These are phyloP conservation scores for Trichothecium sympodiale DNA, from an alignment of 2,329 filamentous ascomycete species.

Conservation along the genomic window DNA sequence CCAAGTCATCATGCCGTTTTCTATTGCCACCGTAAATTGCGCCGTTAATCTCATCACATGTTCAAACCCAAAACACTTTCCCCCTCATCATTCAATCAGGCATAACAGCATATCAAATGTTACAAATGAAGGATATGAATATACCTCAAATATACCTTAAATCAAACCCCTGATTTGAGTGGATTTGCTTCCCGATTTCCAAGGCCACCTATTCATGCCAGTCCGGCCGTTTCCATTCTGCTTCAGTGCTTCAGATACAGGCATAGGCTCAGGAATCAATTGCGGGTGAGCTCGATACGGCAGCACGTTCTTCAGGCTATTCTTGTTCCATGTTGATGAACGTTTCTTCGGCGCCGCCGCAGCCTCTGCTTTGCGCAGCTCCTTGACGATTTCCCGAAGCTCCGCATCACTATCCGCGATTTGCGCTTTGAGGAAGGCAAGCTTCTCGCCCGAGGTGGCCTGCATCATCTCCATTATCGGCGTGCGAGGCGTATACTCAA, in stretches of 20 bases:
- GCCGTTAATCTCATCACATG: too few relatives aligned
- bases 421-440: conserved; percentile 69
- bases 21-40: too few relatives aligned
- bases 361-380: conserved; percentile 30
- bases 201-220: conserved; percentile 13
- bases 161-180: too few relatives aligned
- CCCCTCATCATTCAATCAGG: too few relatives aligned
- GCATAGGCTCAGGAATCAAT: conserved; percentile 21
- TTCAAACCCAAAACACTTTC: too few relatives aligned
- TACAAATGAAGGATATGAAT: too few relatives aligned
- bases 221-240: conserved; percentile 11
- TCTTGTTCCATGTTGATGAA: conserved; percentile 10
- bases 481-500: conserved; percentile 57
- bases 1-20: too few relatives aligned
- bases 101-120: too few relatives aligned
- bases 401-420: conserved; percentile 67
- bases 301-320: conserved; percentile 17
- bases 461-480: conserved; percentile 71
- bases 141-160: too few relatives aligned
- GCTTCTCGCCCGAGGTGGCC: conserved; percentile 30
- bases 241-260: conserved; percentile 21
- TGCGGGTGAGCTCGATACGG: conserved; percentile 24
- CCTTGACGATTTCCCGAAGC: conserved; percentile 59
- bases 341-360: conserved; percentile 12
- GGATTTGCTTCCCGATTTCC: too few relatives aligned